Percentiles rank a stretch among this genome's conserved stretches.
Conservation (phyloP, 1,139 yeast genomes). For the Yamadazyma trypodendri region DNA sequence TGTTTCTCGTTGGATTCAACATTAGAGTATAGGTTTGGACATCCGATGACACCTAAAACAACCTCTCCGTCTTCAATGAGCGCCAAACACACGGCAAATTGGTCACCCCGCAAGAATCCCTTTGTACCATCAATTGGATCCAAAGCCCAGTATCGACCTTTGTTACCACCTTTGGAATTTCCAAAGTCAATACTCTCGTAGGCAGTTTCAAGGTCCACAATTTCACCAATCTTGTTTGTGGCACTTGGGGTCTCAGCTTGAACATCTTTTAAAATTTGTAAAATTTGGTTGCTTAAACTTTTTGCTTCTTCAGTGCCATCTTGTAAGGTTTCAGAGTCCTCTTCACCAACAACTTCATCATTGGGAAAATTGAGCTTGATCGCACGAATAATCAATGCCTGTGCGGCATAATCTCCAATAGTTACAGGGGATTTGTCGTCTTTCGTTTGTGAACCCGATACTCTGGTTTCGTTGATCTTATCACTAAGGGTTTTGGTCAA, state of each 20-base stretch:
- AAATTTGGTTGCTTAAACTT: conserved; percentile 42
- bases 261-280: conserved; percentile 47
- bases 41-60: conserved; percentile 89
- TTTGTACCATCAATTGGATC: conserved; percentile 99
- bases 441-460: conserved; percentile 70
- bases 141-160: conserved; percentile 91
- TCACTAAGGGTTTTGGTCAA: conserved; percentile 73
- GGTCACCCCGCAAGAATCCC: conserved; percentile 94
- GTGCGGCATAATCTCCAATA: conserved; percentile 94
- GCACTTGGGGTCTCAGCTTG: conserved; percentile 32
- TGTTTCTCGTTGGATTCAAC: conserved; percentile 38
- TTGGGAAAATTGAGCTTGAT: conserved; percentile 73
- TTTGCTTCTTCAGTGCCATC: conserved; percentile 39
- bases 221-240: conserved; percentile 34
- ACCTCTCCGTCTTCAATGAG: conserved; percentile 82
- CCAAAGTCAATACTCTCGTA: conserved; percentile 76
- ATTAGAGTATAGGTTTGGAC: conserved; percentile 78
- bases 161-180: conserved; percentile 68
- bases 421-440: conserved; percentile 94
- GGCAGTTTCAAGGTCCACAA: conserved; percentile 49
- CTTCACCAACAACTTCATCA: conserved; percentile 94
- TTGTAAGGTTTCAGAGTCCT: conserved; percentile 69
- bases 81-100: conserved; percentile 93
- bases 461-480: conserved; percentile 57
- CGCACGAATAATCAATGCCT: conserved; percentile 86